A percentile compares a stretch with the other conserved stretches of the same genome.
Conservation (phyloP, 2,329 filamentous ascomycete genomes). For the Penicillium brasilianum region DNA sequence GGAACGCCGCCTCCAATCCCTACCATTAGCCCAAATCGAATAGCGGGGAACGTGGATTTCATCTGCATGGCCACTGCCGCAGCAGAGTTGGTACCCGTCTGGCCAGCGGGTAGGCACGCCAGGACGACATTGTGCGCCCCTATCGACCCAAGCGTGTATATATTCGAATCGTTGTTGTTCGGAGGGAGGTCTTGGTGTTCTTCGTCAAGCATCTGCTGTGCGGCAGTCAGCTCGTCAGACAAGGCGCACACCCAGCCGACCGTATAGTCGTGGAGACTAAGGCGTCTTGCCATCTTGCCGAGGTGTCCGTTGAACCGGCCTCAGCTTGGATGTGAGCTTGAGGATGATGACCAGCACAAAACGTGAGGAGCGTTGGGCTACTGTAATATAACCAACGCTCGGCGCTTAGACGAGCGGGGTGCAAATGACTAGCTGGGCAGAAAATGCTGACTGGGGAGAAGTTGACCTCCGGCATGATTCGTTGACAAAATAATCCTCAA, state of each 20-base stretch:
- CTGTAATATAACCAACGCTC: too few relatives aligned
- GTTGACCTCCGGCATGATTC: too few relatives aligned
- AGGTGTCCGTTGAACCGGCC: too few relatives aligned
- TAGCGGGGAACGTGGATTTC: slow-evolving; percentile 29
- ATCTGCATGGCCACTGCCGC: slow-evolving; percentile 30
- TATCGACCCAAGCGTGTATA: slow-evolving; percentile 32
- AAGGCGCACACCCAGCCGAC: slow-evolving; percentile 42
- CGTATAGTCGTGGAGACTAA: slow-evolving; percentile 28
- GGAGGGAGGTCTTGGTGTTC: slow-evolving; percentile 4
- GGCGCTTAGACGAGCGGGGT: too few relatives aligned
- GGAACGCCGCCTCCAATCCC: slow-evolving; percentile 40
- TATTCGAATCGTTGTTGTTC: slow-evolving; percentile 25
- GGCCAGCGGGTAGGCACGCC: slow-evolving; percentile 27
- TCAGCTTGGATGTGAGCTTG: too few relatives aligned
- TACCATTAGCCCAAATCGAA: slow-evolving; percentile 36
- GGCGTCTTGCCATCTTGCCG: too few relatives aligned
- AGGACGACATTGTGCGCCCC: slow-evolving; percentile 33
- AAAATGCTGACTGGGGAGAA: too few relatives aligned
- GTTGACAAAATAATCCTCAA: too few relatives aligned
- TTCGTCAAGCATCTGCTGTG: slow-evolving; percentile 37
- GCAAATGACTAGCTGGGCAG: too few relatives aligned
- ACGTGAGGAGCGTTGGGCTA: too few relatives aligned
- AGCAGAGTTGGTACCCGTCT: slow-evolving; percentile 30
- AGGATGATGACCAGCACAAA: too few relatives aligned
- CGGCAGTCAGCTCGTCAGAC: slow-evolving; percentile 34